Conservation (phyloP, 352 stramenopile species). For the Saprolegnia diclina region DNA sequence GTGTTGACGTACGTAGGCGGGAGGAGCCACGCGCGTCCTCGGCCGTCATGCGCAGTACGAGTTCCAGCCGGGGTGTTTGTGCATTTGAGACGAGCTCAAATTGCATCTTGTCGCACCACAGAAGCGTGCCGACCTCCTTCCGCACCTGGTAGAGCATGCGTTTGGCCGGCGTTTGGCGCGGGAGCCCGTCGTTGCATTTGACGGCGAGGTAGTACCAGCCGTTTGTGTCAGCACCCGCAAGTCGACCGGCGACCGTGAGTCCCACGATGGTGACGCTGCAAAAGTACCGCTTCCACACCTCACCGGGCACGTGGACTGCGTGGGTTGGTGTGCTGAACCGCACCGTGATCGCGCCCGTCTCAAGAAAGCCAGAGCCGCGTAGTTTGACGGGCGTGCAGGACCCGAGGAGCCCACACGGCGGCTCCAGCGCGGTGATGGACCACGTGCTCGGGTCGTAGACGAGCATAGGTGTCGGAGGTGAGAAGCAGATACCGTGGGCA, state of each 20-base stretch:
- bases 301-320: conserved; percentile 4
- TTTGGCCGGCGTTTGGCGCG: background rate
- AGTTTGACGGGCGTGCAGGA: conserved; percentile 18
- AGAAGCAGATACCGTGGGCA: conserved; percentile 22
- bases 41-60: background rate
- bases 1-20: background rate
- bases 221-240: conserved; percentile 4
- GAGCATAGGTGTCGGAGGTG: background rate
- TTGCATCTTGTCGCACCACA: conserved; percentile 21
- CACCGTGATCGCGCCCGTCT: conserved; percentile 9
- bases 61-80: background rate
- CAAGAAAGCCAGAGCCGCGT: conserved; percentile 11
- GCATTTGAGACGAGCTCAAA: conserved; percentile 15
- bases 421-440: background rate
- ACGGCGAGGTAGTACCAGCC: conserved; percentile 1
- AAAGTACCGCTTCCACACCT: conserved; percentile 13
- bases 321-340: conserved; percentile 8
- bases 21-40: background rate
- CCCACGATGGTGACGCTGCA: conserved; percentile 11
- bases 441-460: conserved; percentile 9
- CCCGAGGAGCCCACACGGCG: conserved; percentile 16
- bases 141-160: conserved; percentile 24
- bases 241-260: background rate
- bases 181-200: conserved; percentile 1
- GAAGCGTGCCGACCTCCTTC: conserved; percentile 25